A percentile compares a stretch with the other conserved stretches of the same genome.
Evolutionary conservation across 2,329 filamentous ascomycete species (phyloP).

Genomic region (Ploettnerulaceae sp.): DNA sequence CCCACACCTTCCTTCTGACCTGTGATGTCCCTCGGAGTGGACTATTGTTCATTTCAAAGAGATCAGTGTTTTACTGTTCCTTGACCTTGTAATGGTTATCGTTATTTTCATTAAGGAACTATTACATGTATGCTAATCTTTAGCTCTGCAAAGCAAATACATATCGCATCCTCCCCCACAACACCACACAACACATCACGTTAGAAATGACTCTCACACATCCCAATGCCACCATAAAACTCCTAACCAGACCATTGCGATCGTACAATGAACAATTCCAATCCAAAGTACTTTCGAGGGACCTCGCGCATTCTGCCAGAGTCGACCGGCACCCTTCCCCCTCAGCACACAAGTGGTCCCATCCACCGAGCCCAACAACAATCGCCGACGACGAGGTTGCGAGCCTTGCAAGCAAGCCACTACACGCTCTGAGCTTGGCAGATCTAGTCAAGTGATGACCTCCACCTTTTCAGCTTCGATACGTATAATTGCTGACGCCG

Average conservation of each 20-base stretch:
- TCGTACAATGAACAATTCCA: slow-evolving; percentile 14
- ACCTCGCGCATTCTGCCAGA: slow-evolving; percentile 2
- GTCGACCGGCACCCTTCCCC: slow-evolving; percentile 28
- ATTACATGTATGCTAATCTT: no score
- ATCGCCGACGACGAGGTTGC: slow-evolving; percentile 72
- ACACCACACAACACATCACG: background rate
- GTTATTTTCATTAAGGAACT: no score
- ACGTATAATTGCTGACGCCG: slow-evolving; percentile 7
- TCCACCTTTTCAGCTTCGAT: background rate
- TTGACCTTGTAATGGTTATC: no score
- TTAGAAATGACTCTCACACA: background rate
- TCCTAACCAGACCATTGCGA: slow-evolving; percentile 38
- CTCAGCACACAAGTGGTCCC: slow-evolving; percentile 36
- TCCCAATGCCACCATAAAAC: slow-evolving; percentile 45
- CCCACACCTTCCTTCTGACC: no score
- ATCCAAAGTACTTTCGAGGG: background rate
- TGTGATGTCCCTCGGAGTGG: no score
- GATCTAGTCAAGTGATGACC: slow-evolving; percentile 74
- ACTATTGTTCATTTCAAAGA: no score
- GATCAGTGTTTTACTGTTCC: no score
- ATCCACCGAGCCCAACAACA: slow-evolving; percentile 43
- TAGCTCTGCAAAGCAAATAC: no score
- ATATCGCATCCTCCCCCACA: no score
- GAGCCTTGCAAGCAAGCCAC: slow-evolving; percentile 68
- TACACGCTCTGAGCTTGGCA: slow-evolving; percentile 77